These are phyloP conservation scores for Trichoderma virens DNA, from an alignment of 495 filamentous ascomycete species.

Conservation along the genomic window DNA sequence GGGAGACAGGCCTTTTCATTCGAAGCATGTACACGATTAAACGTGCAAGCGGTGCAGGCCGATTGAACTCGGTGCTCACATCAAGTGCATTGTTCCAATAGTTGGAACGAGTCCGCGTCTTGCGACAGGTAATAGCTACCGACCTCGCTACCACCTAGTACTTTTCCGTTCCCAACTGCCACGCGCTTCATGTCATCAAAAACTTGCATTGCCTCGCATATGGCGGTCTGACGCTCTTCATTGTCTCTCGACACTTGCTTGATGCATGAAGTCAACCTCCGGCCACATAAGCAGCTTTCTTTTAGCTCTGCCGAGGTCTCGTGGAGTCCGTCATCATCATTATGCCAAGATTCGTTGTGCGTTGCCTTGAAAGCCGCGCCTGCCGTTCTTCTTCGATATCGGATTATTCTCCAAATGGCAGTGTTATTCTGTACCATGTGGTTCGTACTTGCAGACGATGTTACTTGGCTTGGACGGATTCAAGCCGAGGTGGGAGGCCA, in stretches of 20 bases:
- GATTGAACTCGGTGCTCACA: background rate
- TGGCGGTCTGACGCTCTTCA: background rate
- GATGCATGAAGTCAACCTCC: too few species aligned
- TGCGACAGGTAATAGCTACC: background rate
- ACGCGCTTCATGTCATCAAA: background rate
- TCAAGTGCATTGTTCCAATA: background rate
- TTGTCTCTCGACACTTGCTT: background rate
- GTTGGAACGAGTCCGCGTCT: background rate
- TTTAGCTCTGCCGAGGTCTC: background rate
- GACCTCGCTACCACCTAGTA: background rate
- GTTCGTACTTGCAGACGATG: background rate
- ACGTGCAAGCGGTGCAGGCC: background rate
- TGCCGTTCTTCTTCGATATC: background rate
- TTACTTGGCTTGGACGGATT: background rate
- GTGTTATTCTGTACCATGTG: background rate
- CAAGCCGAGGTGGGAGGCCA: background rate
- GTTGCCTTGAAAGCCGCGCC: too few species aligned
- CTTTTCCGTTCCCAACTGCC: background rate
- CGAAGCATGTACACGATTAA: background rate
- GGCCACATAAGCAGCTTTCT: too few species aligned
- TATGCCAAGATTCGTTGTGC: too few species aligned
- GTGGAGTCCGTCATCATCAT: too few species aligned
- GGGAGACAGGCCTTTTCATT: background rate
- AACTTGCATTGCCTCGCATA: background rate
- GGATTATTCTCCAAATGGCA: background rate